Evolutionary conservation across 345 rosid species (phyloP).

Genomic region (Eucalyptus pauciflora): DNA sequence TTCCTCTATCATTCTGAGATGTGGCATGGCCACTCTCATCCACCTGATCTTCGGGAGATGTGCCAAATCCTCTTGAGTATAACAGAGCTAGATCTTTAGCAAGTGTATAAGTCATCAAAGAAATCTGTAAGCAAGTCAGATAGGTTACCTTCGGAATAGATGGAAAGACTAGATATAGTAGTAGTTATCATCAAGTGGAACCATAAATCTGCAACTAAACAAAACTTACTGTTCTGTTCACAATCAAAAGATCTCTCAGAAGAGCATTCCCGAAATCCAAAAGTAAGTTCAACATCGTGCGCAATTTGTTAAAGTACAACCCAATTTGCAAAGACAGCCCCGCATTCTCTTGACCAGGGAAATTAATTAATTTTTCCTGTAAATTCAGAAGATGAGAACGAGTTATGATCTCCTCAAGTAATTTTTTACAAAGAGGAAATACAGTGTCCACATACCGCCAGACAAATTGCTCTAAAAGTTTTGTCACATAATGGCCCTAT

Average conservation of each 20-base stretch:
- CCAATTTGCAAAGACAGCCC: slow-evolving; percentile 22
- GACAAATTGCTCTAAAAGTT: slow-evolving; percentile 33
- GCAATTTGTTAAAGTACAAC: slow-evolving; percentile 36
- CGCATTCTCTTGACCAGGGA: slow-evolving; percentile 8
- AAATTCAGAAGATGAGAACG: neutral
- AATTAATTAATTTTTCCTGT: slow-evolving; percentile 48
- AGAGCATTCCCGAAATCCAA: slow-evolving; percentile 44
- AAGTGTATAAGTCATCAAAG: slow-evolving; percentile 58
- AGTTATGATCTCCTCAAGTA: neutral
- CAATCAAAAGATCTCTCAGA: slow-evolving; percentile 53
- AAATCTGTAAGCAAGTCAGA: slow-evolving; percentile 37
- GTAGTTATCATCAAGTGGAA: neutral
- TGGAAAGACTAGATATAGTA: neutral
- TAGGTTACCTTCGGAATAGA: neutral
- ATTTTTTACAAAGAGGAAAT: neutral
- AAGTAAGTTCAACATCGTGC: slow-evolving; percentile 34
- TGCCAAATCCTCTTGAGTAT: slow-evolving; percentile 71
- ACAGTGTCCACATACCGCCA: slow-evolving; percentile 31
- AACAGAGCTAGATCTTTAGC: slow-evolving; percentile 58
- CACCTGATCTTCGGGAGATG: slow-evolving; percentile 41
- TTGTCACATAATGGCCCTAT: slow-evolving; percentile 31
- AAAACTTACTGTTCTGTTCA: slow-evolving; percentile 56
- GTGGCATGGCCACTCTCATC: slow-evolving; percentile 33
- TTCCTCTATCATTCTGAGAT: slow-evolving; percentile 59
- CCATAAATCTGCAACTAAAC: neutral